These are phyloP conservation scores for Apiospora marii DNA, from an alignment of 2,329 filamentous ascomycete genomes.

Conservation along the genomic window DNA sequence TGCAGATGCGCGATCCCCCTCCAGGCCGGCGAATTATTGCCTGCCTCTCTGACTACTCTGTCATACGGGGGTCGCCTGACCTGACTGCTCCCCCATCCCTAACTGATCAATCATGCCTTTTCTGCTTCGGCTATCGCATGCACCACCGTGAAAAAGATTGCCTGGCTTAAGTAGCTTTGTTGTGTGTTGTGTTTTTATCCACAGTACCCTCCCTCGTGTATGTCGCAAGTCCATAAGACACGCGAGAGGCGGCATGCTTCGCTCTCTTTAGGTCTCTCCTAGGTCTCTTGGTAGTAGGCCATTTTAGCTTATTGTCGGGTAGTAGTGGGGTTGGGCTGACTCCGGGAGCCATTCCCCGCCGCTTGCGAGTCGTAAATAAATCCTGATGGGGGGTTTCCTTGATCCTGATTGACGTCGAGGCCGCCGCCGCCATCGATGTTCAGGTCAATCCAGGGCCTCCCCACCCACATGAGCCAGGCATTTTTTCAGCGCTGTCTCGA, in stretches of 20 bases:
- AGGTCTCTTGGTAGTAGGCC: background rate
- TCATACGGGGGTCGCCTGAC: conserved; percentile 20
- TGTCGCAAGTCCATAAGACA: conserved; percentile 17
- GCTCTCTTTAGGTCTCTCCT: background rate
- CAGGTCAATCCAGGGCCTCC: background rate
- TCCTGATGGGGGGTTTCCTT: background rate
- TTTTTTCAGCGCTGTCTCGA: background rate
- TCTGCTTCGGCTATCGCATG: conserved; percentile 12
- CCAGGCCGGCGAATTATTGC: conserved; percentile 21
- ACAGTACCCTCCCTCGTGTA: conserved; percentile 17
- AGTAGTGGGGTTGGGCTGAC: conserved; percentile 18
- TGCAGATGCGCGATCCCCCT: conserved; percentile 24
- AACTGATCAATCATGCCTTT: conserved; percentile 15
- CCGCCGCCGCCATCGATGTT: background rate
- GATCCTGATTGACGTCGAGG: conserved; percentile 15
- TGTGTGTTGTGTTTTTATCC: conserved; percentile 14
- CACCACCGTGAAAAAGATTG: background rate
- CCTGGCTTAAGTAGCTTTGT: background rate
- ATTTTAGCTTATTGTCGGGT: conserved; percentile 20
- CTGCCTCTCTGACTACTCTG: conserved; percentile 20
- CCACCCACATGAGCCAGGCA: background rate
- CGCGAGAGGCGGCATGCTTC: conserved; percentile 5
- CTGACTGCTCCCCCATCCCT: conserved; percentile 4
- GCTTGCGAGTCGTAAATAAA: conserved; percentile 7
- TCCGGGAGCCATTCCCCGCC: conserved; percentile 15